phyloP scores from a whole-genome alignment of 805 yeast genomes.

The Wickerhamiella allomyrinae region DNA sequence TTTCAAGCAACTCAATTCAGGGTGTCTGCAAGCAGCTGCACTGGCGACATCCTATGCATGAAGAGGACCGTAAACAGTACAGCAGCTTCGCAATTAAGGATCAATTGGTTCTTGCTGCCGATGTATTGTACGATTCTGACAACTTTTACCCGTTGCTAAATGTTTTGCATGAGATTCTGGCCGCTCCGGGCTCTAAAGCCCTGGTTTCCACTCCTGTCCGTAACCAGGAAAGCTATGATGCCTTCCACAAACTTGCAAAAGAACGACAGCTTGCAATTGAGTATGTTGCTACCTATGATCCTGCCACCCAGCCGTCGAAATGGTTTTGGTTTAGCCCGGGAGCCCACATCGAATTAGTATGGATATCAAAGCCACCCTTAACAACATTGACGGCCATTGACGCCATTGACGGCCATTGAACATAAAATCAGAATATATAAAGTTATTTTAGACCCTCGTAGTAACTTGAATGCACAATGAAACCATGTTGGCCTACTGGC shows the following conservation, averaged over 20 bases:
- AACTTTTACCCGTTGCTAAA: conserved; percentile 41
- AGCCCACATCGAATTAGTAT: conserved; percentile 3
- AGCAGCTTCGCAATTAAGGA: neutral
- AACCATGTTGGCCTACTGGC: no score
- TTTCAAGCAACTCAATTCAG: conserved; percentile 30
- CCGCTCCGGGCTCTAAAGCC: conserved; percentile 12
- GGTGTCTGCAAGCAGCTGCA: conserved; percentile 5
- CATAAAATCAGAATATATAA: no score
- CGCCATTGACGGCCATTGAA: neutral
- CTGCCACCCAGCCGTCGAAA: neutral
- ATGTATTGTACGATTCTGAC: conserved; percentile 67
- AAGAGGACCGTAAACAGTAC: neutral
- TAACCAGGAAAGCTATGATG: conserved; percentile 36
- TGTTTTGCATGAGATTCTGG: conserved; percentile 27
- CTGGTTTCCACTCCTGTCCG: conserved; percentile 65
- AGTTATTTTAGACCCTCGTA: no score
- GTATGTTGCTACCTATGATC: neutral
- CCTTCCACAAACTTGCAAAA: conserved; percentile 21
- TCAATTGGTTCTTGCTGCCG: conserved; percentile 63
- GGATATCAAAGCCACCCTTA: no score
- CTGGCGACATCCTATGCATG: neutral
- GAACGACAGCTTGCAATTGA: neutral
- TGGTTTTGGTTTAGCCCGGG: conserved; percentile 5
- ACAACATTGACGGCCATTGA: no score
- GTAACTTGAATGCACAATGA: no score